Evolutionary conservation across 2,329 filamentous ascomycete genomes (phyloP), one percentile per base, ranked within the genome.

Genomic region (Scedosporium apiospermum): DNA sequence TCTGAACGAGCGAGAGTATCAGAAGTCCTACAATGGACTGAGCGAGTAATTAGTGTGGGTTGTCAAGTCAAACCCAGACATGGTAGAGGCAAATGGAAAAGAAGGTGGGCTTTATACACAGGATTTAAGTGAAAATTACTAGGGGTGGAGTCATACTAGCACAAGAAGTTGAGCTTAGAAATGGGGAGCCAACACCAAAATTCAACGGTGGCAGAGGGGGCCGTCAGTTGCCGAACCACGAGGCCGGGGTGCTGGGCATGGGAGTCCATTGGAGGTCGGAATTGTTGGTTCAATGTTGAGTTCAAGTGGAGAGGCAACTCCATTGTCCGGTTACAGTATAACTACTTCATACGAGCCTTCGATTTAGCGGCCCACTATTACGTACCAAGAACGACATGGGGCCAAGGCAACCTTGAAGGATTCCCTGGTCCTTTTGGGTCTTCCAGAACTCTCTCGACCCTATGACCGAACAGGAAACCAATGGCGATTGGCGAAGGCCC

Each of bases 361-460:
- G 21, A 30, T 49, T 21, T 49, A 49, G 44, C 18, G 44, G 44
- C 60, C 55, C 41, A 57, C 49, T 57, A 62, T 62, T 62, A 62
- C 60, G 60, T 62, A 62, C 53, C 60, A 21, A 23, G 60, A 57
- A 62, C 7, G 60, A 6, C 44, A 12, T 6, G 46, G 53, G 53
- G 6, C 58, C 42, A 38, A 9, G 27, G 23, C 30, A 14, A 26
- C 14, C 12, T 21, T 12, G 49, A 44, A 10, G 23, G 30, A 62
- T 34, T 34, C 21, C 46, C 46, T 30, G 14, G 27, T 23, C 46
- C 12, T 55, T 18, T 53, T 57, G 27, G 10, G 27, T 38, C 26
- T 38, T 58, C n/a, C 23, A 18, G 51, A 18, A 27, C 23, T 23
- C 18, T 23, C 18, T 14, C 23, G 51, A 55, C 51, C 23, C 9